Evolutionary conservation across 2,329 filamentous ascomycete species (phyloP).

Genomic region (Fusarium odoratissimum): DNA sequence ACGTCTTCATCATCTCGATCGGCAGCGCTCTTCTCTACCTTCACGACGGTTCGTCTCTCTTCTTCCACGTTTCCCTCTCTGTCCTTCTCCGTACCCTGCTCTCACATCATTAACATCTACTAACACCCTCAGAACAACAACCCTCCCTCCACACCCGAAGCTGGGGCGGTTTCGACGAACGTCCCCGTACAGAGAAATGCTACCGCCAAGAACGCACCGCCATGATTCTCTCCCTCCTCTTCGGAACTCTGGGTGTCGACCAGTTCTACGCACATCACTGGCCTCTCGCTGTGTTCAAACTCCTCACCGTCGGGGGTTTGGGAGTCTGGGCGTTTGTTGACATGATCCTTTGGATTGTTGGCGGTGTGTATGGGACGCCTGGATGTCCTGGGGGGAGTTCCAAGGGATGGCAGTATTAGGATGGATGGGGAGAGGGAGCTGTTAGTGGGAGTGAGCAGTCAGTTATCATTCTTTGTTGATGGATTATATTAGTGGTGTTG

Average conservation of each 20-base stretch:
- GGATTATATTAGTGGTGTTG: neutral
- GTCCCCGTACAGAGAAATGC: conserved; percentile 27
- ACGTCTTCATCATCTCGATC: conserved; percentile 8
- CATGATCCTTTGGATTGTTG: conserved; percentile 40
- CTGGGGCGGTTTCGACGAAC: conserved; percentile 35
- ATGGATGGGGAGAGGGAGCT: neutral
- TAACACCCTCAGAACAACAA: neutral
- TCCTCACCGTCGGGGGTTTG: conserved; percentile 31
- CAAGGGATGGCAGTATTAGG: conserved; percentile 20
- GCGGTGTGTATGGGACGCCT: conserved; percentile 38
- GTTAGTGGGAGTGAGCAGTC: neutral
- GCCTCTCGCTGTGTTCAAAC: conserved; percentile 31
- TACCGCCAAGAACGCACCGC: conserved; percentile 38
- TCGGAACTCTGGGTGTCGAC: conserved; percentile 27
- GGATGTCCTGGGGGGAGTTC: conserved; percentile 34
- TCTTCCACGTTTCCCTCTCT: neutral
- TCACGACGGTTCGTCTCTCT: neutral
- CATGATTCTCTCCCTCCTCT: conserved; percentile 30
- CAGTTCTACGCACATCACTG: conserved; percentile 40
- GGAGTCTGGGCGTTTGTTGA: conserved; percentile 35
- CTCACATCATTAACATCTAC: neutral
- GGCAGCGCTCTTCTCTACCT: conserved; percentile 19
- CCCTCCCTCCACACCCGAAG: conserved; percentile 8
- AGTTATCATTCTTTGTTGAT: neutral
- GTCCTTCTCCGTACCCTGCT: neutral